Percentiles rank a stretch among this genome's conserved stretches.
These are phyloP conservation scores for Leccinum fibrillosum DNA, from an alignment of 768 basidiomycete species.

Conservation along the genomic window DNA sequence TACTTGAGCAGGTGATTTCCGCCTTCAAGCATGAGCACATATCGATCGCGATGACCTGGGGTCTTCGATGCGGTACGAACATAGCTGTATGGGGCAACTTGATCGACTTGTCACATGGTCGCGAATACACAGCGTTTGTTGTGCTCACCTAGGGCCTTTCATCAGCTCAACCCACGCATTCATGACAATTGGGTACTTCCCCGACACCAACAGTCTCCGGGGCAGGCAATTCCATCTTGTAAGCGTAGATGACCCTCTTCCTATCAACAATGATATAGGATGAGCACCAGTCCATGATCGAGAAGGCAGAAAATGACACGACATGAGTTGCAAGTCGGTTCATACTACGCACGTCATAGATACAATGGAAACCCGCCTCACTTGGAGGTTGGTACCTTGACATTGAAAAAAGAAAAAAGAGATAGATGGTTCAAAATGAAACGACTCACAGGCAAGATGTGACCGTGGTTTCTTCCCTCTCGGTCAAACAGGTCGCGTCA, in stretches of 20 bases:
- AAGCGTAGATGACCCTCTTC: background rate
- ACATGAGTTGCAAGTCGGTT: background rate
- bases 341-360: conserved; percentile 1
- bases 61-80: too few species aligned
- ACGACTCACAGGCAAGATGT: background rate
- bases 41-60: too few species aligned
- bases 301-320: background rate
- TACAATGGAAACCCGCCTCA: background rate
- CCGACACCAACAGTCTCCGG: background rate
- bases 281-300: background rate
- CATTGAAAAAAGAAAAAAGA: background rate
- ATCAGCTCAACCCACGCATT: background rate
- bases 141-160: too few species aligned
- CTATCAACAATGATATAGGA: background rate
- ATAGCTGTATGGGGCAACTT: too few species aligned
- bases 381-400: background rate
- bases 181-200: background rate
- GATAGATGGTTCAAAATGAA: background rate
- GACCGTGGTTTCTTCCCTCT: background rate
- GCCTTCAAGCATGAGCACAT: too few species aligned
- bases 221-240: background rate
- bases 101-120: too few species aligned
- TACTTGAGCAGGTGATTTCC: too few species aligned
- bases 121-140: background rate
- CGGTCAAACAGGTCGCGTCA: background rate